Percentiles rank a stretch among this genome's conserved stretches.
Evolutionary conservation across 345 rosid species (phyloP).

Genomic region (Salix suchowensis): DNA sequence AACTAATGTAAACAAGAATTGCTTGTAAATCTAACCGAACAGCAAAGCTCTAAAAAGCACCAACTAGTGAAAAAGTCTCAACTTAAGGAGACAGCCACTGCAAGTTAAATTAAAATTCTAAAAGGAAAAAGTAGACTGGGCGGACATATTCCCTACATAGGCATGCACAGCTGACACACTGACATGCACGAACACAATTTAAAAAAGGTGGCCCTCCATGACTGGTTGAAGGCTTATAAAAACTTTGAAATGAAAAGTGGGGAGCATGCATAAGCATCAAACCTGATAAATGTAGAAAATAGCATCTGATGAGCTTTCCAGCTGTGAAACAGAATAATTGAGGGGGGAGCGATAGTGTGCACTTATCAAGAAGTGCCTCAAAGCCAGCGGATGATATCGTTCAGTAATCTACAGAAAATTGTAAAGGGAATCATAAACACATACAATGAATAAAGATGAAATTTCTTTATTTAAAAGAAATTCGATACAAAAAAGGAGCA

Average conservation of each 20-base stretch:
- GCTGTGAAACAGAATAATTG: constrained; percentile 51
- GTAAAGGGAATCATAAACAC: background rate
- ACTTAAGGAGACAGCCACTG: background rate
- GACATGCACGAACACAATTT: background rate
- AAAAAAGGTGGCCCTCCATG: background rate
- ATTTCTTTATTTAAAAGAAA: background rate
- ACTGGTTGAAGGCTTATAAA: background rate
- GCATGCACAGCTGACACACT: background rate
- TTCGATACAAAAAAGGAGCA: background rate
- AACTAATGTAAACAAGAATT: background rate
- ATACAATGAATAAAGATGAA: background rate
- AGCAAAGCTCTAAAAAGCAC: background rate
- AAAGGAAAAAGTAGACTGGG: background rate
- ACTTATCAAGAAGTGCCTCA: constrained; percentile 78
- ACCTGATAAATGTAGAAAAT: constrained; percentile 87
- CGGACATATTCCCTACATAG: background rate
- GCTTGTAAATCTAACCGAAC: background rate
- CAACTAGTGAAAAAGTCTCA: background rate
- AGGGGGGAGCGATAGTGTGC: constrained; percentile 87
- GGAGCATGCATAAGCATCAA: constrained; percentile 9
- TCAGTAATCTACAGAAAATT: constrained; percentile 49
- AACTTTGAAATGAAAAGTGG: background rate
- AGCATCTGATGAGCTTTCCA: constrained; percentile 70
- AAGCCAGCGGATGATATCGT: constrained; percentile 70
- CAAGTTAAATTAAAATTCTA: background rate